A percentile compares a stretch with the other conserved stretches of the same genome.
Conservation (phyloP, 78 protist species). For the Dictyostelium capitatum region DNA sequence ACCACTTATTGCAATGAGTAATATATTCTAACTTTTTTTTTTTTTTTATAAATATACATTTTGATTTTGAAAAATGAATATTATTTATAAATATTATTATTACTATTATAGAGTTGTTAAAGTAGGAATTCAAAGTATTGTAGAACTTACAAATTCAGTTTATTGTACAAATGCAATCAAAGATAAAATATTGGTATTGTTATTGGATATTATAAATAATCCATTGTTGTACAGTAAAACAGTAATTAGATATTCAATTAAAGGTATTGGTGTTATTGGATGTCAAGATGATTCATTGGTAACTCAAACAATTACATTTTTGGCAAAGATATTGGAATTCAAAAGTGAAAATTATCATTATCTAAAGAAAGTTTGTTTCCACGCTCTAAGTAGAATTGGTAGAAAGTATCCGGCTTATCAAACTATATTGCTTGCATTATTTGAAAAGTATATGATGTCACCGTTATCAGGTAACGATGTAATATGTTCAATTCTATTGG, state of each 20-base stretch:
- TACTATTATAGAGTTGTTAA: conserved; percentile 51
- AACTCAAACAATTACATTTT: conserved; percentile 49
- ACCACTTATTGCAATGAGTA: too few relatives aligned
- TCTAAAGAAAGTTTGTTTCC: conserved; percentile 51
- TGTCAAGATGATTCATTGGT: conserved; percentile 77
- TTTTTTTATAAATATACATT: not conserved
- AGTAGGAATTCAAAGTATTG: conserved; percentile 40
- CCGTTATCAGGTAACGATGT: conserved; percentile 6
- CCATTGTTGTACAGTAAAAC: conserved; percentile 66
- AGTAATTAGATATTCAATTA: conserved; percentile 31
- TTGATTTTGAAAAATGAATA: not conserved
- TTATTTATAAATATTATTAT: not conserved
- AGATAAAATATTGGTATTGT: conserved; percentile 13
- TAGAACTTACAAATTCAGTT: conserved; percentile 23
- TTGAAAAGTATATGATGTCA: conserved; percentile 51
- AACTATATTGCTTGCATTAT: conserved; percentile 8
- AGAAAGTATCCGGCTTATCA: conserved; percentile 69
- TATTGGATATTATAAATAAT: conserved; percentile 59
- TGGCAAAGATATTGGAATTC: conserved; percentile 70
- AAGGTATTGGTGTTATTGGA: conserved; percentile 41
- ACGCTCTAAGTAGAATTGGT: conserved; percentile 76
- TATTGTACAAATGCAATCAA: conserved; percentile 14
- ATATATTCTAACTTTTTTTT: not conserved
- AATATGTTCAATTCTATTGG: conserved; percentile 37
- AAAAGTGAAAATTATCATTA: conserved; percentile 62